Base-by-base conservation (phyloP, 495 filamentous ascomycete genomes). In the Trichoderma virens region DNA sequence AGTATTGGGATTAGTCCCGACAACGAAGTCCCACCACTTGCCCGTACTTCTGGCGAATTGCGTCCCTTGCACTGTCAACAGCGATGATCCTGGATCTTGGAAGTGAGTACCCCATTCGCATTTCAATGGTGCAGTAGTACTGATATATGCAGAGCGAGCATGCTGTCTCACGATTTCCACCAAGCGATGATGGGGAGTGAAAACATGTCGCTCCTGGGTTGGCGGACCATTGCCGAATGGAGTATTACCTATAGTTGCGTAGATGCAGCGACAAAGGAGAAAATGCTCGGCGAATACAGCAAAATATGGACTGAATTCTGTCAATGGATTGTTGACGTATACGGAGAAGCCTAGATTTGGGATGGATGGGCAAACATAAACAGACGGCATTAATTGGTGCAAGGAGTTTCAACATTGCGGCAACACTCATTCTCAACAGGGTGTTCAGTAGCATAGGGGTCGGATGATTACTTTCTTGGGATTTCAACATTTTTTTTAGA, bases 91-190 rank as follows among this genome's bases (percentile, higher is more conserved):
- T 14, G 78, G 76, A 38, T 70, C 76, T 23, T 80, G 76, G 63
- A 68, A 67, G 77, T 78, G 65, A 68, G 72, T 65, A 18, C 4
- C 59, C 23, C 16, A 32, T 31, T 6, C 11, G 0, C 5, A 39
- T n/a, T 13, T 9, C 18, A 8, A 14, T 34, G 39, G 61, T 73
- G 67, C 25, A 0, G n/a, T 45, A 27, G 30, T 9, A 5, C n/a
- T 20, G 34, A 79, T 74, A 34, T 78, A 73, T 65, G 75, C 75
- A 64, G 62, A 23, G 62, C 62, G 25, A 64, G 43, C 4, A 54
- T 64, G 18, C 65, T 80, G 20, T 79, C 76, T 2, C 77, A 80
- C 59, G 77, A 80, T 47, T 79, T 80, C 62, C 77, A 78, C 41
- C 76, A 80, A 67, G 71, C 74, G 11, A 74, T 79, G 73, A 72